Evolutionary conservation across 1,284 basidiomycete genomes (phyloP).

Genomic region (Coriolopsis trogii): DNA sequence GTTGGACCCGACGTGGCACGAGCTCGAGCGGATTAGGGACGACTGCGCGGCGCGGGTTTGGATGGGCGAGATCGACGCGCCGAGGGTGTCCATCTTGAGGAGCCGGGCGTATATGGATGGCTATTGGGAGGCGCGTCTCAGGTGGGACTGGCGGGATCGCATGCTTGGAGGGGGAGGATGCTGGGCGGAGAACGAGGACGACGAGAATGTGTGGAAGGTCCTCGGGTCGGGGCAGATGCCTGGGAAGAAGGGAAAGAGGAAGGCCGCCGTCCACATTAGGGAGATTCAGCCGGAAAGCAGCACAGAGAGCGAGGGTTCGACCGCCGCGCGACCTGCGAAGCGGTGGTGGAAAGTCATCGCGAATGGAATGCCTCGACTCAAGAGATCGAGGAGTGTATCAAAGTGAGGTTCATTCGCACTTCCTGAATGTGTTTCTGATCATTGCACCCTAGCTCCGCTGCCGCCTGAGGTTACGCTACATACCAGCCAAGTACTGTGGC

Average conservation of each 20-base stretch:
- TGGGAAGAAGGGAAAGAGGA: background rate
- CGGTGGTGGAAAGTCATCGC: constrained; percentile 12
- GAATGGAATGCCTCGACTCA: constrained; percentile 2
- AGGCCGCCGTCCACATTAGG: background rate
- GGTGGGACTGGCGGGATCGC: constrained; percentile 18
- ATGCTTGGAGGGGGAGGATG: constrained; percentile 16
- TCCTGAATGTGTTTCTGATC: no score
- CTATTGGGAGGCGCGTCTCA: constrained; percentile 17
- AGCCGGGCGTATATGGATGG: constrained; percentile 10
- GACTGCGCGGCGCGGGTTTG: background rate
- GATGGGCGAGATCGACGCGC: background rate
- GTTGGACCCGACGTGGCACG: constrained; percentile 1
- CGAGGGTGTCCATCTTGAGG: constrained; percentile 5
- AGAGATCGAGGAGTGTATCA: background rate
- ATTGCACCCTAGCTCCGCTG: no score
- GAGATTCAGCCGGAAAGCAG: background rate
- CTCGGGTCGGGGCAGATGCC: background rate
- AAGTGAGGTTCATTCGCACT: no score
- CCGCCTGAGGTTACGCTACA: no score
- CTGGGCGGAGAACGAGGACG: constrained; percentile 19
- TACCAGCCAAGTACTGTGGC: no score
- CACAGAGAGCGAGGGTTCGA: background rate
- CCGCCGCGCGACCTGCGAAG: background rate
- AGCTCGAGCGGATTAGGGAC: constrained; percentile 11
- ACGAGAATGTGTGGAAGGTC: constrained; percentile 16